These are phyloP conservation scores for Amphirosellinia nigrospora DNA, from an alignment of 495 filamentous ascomycete genomes.

Conservation along the genomic window DNA sequence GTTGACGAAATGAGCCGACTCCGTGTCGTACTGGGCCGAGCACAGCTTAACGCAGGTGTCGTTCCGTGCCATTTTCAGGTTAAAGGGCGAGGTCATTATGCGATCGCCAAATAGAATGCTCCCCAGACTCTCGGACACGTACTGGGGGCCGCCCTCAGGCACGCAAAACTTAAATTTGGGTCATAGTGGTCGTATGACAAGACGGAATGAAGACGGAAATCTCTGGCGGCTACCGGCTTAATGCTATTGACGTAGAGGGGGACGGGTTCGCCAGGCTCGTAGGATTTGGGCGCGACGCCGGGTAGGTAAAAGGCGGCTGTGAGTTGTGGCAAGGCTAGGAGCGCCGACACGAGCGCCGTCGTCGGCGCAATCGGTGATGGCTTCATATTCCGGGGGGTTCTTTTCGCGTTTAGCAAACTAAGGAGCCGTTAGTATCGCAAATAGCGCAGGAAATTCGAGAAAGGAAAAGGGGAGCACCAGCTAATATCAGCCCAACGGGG, in stretches of 20 bases:
- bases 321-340: conserved; percentile 57
- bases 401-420: conserved; percentile 6
- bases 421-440: background rate
- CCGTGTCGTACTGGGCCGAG: conserved; percentile 67
- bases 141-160: conserved; percentile 73
- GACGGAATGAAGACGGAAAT: conserved; percentile 84
- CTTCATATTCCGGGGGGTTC: conserved; percentile 48
- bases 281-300: conserved; percentile 93
- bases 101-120: conserved; percentile 97
- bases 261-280: conserved; percentile 75
- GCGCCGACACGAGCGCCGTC: conserved; percentile 52
- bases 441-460: background rate
- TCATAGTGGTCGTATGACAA: conserved; percentile 96
- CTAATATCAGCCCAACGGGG: background rate
- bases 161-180: conserved; percentile 82
- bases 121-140: conserved; percentile 85
- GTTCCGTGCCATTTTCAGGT: conserved; percentile 82
- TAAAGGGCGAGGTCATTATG: conserved; percentile 89
- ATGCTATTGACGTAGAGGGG: conserved; percentile 91
- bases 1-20: conserved; percentile 79
- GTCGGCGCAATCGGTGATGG: conserved; percentile 53
- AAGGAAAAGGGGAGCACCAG: background rate
- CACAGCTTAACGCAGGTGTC: conserved; percentile 86
- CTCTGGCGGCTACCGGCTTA: conserved; percentile 78
- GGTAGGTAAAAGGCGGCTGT: conserved; percentile 91